phyloP scores from a whole-genome alignment of 2,329 filamentous ascomycete species.

The Microdochium nivale region DNA sequence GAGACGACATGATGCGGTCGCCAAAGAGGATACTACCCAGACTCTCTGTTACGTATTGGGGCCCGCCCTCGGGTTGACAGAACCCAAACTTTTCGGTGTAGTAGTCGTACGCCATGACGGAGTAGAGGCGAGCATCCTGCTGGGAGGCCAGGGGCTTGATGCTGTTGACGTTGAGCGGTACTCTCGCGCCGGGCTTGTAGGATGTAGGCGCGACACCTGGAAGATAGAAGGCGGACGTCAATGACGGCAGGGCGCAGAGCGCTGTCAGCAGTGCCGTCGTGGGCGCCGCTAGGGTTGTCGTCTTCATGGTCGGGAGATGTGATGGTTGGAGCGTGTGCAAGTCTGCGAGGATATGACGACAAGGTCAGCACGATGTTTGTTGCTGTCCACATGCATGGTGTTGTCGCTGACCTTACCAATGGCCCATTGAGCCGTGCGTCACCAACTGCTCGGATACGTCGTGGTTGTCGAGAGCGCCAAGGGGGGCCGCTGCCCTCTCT shows the following conservation, averaged over 20 bases:
- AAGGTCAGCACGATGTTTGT: background rate
- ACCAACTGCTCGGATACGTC: background rate
- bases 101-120: slow-evolving; percentile 95
- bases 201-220: slow-evolving; percentile 92
- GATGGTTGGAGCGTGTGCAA: background rate
- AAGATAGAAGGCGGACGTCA: slow-evolving; percentile 78
- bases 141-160: slow-evolving; percentile 77
- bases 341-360: background rate
- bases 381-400: background rate
- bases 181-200: slow-evolving; percentile 70
- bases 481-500: background rate
- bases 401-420: background rate
- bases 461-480: background rate
- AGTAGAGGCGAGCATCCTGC: slow-evolving; percentile 73
- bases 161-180: slow-evolving; percentile 87
- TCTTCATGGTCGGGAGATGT: slow-evolving; percentile 29
- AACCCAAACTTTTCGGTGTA: slow-evolving; percentile 85
- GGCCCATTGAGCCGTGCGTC: background rate
- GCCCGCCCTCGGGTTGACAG: slow-evolving; percentile 70
- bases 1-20: slow-evolving; percentile 94
- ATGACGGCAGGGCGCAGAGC: slow-evolving; percentile 41
- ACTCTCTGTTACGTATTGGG: slow-evolving; percentile 76
- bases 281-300: slow-evolving; percentile 34
- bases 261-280: slow-evolving; percentile 40
- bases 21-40: slow-evolving; percentile 95